phyloP scores from a whole-genome alignment of 805 yeast species.

The Saccharomycopsis malanga region DNA sequence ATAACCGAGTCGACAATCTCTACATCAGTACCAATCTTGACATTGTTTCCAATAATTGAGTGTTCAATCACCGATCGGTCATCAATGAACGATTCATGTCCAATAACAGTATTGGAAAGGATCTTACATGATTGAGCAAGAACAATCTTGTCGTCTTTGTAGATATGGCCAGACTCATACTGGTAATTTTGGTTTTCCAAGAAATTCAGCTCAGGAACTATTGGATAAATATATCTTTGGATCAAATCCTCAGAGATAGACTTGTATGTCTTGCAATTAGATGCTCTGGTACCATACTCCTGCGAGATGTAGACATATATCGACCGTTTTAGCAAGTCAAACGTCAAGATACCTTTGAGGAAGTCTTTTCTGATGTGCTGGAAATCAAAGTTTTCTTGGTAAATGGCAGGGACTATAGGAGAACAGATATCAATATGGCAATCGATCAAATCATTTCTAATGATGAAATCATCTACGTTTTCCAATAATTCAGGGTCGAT shows the following conservation, averaged over 20 bases:
- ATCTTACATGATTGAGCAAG: slow-evolving; percentile 90
- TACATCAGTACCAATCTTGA: slow-evolving; percentile 77
- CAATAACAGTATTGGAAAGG: slow-evolving; percentile 75
- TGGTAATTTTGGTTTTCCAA: slow-evolving; percentile 64
- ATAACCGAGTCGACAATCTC: slow-evolving; percentile 66
- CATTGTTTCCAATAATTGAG: slow-evolving; percentile 79
- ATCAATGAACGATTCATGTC: slow-evolving; percentile 68
- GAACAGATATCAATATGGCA: slow-evolving; percentile 95
- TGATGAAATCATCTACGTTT: slow-evolving; percentile 61
- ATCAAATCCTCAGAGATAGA: slow-evolving; percentile 85
- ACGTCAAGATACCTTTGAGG: slow-evolving; percentile 81
- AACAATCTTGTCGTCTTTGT: slow-evolving; percentile 82
- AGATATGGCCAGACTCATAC: slow-evolving; percentile 79
- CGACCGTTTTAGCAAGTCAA: slow-evolving; percentile 84
- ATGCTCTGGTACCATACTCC: slow-evolving; percentile 91
- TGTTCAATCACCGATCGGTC: slow-evolving; percentile 59
- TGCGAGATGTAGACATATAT: slow-evolving; percentile 81
- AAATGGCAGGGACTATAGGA: slow-evolving; percentile 88
- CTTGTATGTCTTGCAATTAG: slow-evolving; percentile 88
- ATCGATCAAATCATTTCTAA: slow-evolving; percentile 91
- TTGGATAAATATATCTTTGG: slow-evolving; percentile 89
- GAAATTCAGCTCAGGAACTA: slow-evolving; percentile 80
- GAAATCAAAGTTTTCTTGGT: slow-evolving; percentile 94
- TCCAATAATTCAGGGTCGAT: slow-evolving; percentile 82
- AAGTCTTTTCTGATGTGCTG: slow-evolving; percentile 82